Evolutionary conservation across 768 basidiomycete species (phyloP), one percentile per base, ranked within the genome.

Genomic region (Suillus occidentalis): DNA sequence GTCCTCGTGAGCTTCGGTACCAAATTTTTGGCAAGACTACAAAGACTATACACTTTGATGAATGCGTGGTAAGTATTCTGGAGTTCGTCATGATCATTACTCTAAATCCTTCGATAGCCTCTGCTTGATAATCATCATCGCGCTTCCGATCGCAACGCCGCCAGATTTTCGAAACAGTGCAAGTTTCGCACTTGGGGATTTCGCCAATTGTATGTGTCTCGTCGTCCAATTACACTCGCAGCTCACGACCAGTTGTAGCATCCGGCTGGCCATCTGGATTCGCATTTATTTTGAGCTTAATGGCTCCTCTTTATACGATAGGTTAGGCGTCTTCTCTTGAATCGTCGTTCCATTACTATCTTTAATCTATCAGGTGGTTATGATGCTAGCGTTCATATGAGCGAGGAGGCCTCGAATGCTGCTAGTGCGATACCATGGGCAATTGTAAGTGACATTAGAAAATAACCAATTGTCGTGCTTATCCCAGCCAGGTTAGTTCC

Each of bases 131-230:
- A 69, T 79, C 22, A 78, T 82, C 52, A 76, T 82, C 55, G 81
- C 79, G 16, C 70, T 82, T 0, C 81, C 81, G 71, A 74, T 63
- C 76, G 78, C 59, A 78, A 66, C 61, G 1, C 22, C 49, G 8
- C 7, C 49, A 1, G 49, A 50, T 50, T 8, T 7, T 50, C 49
- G 49, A 25, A 82, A 82, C 65, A 68, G 75, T 13, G 78, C 79
- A 5, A 68, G 67, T 5, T 81, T 77, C 64, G 81, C 79, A 20
- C 70, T 82, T 36, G 78, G 76, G 3, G 68, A 70, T 18, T 80
- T 77, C 62, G 71, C 71, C 39, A 81, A 80, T 65, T 50, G 77
- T 77, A 58, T 28, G 71, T 61, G 14, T 25, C n/a, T n/a, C 6
- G 3, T 14, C 22, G 6, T 14, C n/a, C 13, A 4, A 50, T 25